These are phyloP conservation scores for Ogataea allantospora DNA, from an alignment of 805 yeast species.

Conservation along the genomic window DNA sequence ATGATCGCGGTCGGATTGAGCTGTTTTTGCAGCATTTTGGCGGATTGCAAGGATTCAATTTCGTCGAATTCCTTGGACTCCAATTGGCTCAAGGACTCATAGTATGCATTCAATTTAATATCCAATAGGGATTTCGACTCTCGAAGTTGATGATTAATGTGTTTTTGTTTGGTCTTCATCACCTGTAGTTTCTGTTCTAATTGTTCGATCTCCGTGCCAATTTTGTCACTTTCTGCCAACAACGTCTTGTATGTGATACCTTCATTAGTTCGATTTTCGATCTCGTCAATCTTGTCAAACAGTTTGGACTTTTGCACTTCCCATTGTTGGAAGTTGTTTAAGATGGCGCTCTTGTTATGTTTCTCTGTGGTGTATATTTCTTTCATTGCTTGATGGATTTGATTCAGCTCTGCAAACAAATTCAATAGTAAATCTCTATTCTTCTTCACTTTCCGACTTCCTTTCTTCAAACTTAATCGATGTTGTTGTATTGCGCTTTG, in stretches of 20 bases:
- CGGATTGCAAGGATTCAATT: slow-evolving; percentile 14
- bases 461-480: slow-evolving; percentile 29
- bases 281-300: slow-evolving; percentile 35
- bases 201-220: slow-evolving; percentile 39
- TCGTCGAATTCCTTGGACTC: slow-evolving; percentile 23
- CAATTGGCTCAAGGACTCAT: slow-evolving; percentile 32
- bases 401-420: slow-evolving; percentile 37
- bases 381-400: slow-evolving; percentile 41
- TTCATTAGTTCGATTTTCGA: slow-evolving; percentile 40
- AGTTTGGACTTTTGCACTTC: slow-evolving; percentile 38
- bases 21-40: slow-evolving; percentile 13
- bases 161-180: slow-evolving; percentile 35
- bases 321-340: slow-evolving; percentile 39
- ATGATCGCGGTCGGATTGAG: slow-evolving; percentile 20
- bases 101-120: slow-evolving; percentile 44
- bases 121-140: slow-evolving; percentile 51
- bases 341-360: slow-evolving; percentile 27
- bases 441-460: slow-evolving; percentile 34
- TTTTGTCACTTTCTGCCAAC: slow-evolving; percentile 31
- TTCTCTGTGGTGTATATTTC: slow-evolving; percentile 46
- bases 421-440: slow-evolving; percentile 32
- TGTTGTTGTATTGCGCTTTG: slow-evolving; percentile 30
- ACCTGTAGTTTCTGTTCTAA: slow-evolving; percentile 37
- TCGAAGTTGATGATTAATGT: slow-evolving; percentile 39
- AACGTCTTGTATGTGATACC: slow-evolving; percentile 41